These are phyloP conservation scores for Sphagnum tenellum DNA, from an alignment of 225 moss, liverwort and hornwort genomes.

Conservation along the genomic window DNA sequence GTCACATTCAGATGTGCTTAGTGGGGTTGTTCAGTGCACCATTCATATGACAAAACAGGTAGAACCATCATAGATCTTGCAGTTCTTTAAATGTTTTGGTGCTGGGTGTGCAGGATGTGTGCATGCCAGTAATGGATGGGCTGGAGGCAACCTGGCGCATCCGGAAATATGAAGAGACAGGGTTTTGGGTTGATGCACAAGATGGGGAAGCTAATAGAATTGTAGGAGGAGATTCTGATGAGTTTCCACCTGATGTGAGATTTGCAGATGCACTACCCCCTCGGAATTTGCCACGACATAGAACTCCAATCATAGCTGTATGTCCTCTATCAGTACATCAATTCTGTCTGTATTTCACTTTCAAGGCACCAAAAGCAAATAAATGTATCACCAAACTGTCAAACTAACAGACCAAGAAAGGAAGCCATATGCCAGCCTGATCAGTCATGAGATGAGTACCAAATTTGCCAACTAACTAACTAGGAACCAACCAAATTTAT, in stretches of 20 bases:
- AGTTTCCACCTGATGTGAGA: constrained; percentile 4
- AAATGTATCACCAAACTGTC: no score
- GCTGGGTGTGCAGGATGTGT: constrained; percentile 29
- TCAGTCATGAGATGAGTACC: no score
- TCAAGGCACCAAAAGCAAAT: no score
- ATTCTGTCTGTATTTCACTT: not conserved
- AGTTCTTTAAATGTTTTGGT: no score
- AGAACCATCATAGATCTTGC: no score
- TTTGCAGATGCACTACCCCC: constrained; percentile 5
- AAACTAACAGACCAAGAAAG: no score
- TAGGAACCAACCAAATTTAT: no score
- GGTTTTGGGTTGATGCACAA: constrained; percentile 24
- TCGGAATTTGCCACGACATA: constrained; percentile 14
- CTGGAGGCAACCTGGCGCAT: constrained; percentile 44
- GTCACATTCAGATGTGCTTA: no score
- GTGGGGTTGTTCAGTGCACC: no score
- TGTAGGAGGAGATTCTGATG: constrained; percentile 10
- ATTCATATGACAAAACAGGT: no score
- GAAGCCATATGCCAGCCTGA: no score
- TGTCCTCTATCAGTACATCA: constrained; percentile 6
- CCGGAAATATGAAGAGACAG: constrained; percentile 31
- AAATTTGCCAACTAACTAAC: no score
- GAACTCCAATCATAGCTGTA: constrained; percentile 78
- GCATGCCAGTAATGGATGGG: constrained; percentile 54
- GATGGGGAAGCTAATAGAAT: constrained; percentile 14